Conservation (phyloP, 169 alveolate genomes). For the Neospora caninum region DNA sequence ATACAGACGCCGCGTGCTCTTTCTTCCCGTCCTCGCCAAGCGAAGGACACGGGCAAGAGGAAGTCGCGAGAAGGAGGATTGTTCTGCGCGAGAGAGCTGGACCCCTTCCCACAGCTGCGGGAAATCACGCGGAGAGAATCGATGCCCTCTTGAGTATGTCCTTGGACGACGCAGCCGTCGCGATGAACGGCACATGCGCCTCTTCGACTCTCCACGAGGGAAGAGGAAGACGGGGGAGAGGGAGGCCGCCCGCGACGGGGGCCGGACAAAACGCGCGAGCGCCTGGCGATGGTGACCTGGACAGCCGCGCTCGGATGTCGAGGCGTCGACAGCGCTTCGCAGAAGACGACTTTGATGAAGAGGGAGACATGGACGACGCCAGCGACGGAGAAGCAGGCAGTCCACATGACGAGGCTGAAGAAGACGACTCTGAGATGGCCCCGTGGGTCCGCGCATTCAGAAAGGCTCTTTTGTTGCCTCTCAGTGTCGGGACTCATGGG, state of each 20-base stretch:
- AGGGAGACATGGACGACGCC: background rate
- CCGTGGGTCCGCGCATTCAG: slow-evolving; percentile 24
- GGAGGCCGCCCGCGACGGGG: no score
- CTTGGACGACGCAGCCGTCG: slow-evolving; percentile 11
- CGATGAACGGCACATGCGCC: no score
- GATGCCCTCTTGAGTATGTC: slow-evolving; percentile 10
- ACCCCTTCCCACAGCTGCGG: background rate
- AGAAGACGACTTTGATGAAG: background rate
- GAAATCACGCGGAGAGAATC: background rate
- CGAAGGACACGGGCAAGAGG: background rate
- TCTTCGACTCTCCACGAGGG: background rate
- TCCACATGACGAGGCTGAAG: background rate
- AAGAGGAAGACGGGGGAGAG: no score
- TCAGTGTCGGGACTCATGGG: background rate
- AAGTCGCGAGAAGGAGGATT: background rate
- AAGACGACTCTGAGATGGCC: background rate
- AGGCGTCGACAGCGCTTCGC: background rate
- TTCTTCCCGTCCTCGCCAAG: background rate
- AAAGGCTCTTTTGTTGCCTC: background rate
- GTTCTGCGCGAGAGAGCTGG: background rate
- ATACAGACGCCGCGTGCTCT: background rate
- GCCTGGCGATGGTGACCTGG: no score
- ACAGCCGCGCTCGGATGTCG: no score
- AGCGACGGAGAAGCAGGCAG: background rate
- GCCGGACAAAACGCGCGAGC: no score